Base-by-base conservation (phyloP, 495 filamentous ascomycete species). In the Tuber umbilicatum region DNA sequence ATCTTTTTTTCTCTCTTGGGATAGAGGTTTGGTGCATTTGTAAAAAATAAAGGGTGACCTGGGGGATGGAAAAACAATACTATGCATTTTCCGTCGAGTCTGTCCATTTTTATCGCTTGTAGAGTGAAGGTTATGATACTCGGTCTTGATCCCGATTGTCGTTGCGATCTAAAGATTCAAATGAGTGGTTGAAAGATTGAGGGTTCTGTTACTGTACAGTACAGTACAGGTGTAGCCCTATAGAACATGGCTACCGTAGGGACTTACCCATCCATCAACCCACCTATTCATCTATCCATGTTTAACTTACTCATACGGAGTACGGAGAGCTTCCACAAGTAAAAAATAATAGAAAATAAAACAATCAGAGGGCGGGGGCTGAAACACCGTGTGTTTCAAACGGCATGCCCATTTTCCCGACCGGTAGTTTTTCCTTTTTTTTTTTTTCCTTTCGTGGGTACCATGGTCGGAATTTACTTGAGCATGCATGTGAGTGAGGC, bases 1-100 rank as follows among this genome's bases (percentile, higher is more conserved):
- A 35, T 64, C 10, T 64, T 64, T 64, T 64, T 64, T 64, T 64
- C 55, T 31, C 55, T 47, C 45, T 47, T 64, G 55, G 55, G 55
- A 64, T 64, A 64, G 55, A 64, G 55, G 55, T 64, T 27, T 64
- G 47, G 23, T 55, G 27, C 27, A 64, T 17, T 35, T 64, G 27
- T 64, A 64, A 64, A 60, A 64, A 64, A 64, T 64, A 31, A 35
- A 35, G 27, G 35, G 35, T 64, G 27, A 35, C 27, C 31, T 64
- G 55, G 2, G 27, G 9, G 27, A 35, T 64, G 55, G 27, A 35
- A 35, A 35, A 64, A 35, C 55, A 64, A 64, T 35, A 64, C 27
- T 64, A 64, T 27, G 50, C 23, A 31, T 12, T 14, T 60, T 27
- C 50, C 50, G 31, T 31, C n/a, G 5, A 31, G 50, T 31, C 31